Conservation (phyloP, 768 basidiomycete genomes). For the Tricholoma sp. region DNA sequence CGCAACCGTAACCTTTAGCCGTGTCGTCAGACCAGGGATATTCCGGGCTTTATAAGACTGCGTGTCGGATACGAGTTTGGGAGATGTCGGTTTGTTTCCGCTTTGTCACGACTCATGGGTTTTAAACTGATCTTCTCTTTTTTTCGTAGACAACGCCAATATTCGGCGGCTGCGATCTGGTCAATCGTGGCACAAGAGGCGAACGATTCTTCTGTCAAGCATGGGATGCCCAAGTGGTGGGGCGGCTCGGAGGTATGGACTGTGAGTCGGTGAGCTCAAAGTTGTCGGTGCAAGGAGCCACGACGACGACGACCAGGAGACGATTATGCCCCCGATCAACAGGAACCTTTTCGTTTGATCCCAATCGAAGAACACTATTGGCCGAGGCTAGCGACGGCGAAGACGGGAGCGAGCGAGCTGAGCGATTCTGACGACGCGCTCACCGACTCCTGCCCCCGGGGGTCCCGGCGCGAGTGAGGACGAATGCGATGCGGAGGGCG, state of each 20-base stretch:
- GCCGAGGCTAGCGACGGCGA: constrained; percentile 6
- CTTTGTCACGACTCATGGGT: too few species aligned
- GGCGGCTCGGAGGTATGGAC: neutral
- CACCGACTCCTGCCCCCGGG: too few species aligned
- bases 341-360: too few species aligned
- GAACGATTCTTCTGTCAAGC: constrained; percentile 13
- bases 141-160: constrained; percentile 2
- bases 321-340: too few species aligned
- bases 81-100: neutral
- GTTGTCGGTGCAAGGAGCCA: neutral
- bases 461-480: neutral
- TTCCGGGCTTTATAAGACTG: too few species aligned
- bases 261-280: neutral
- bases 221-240: constrained; percentile 13
- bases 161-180: constrained; percentile 16
- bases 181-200: constrained; percentile 20
- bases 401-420: constrained; percentile 20
- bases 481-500: constrained; percentile 24
- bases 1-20: too few species aligned
- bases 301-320: too few species aligned
- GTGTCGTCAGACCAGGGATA: too few species aligned
- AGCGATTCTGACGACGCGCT: constrained; percentile 8
- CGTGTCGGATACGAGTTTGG: neutral
- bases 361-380: neutral
- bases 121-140: too few species aligned